phyloP scores from a whole-genome alignment of 768 basidiomycete species.

The Rhodocollybia butyracea region DNA sequence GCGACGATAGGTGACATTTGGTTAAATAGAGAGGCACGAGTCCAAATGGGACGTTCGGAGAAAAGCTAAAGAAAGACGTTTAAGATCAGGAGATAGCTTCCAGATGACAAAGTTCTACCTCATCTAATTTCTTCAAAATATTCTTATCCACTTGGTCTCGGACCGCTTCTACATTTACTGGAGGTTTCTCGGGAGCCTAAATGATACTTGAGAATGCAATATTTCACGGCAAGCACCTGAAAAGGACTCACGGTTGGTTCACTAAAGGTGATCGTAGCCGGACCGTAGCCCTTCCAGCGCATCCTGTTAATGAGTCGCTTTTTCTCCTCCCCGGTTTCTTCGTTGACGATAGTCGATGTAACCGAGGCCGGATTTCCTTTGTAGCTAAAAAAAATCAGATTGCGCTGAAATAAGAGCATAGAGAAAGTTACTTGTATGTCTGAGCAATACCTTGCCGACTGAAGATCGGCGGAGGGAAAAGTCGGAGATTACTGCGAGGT shows the following conservation, averaged over 20 bases:
- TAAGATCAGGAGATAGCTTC: background rate
- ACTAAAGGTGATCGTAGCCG: conserved; percentile 63
- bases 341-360: conserved; percentile 60
- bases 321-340: conserved; percentile 77
- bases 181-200: conserved; percentile 60
- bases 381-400: conserved; percentile 45
- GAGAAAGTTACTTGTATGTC: conserved; percentile 63
- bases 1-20: conserved; percentile 69
- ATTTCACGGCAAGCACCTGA: background rate
- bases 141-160: conserved; percentile 50
- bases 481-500: conserved; percentile 54
- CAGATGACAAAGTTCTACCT: conserved; percentile 31
- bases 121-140: conserved; percentile 51
- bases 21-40: conserved; percentile 79
- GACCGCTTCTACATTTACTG: conserved; percentile 58
- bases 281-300: conserved; percentile 85
- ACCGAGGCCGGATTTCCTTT: conserved; percentile 77
- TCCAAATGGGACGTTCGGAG: conserved; percentile 81
- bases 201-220: background rate
- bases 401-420: background rate
- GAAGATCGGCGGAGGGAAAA: conserved; percentile 89
- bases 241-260: conserved; percentile 47
- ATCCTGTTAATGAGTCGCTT: conserved; percentile 81
- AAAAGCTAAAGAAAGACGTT: conserved; percentile 50
- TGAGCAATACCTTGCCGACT: conserved; percentile 77